A percentile compares a stretch with the other conserved stretches of the same genome.
These are phyloP conservation scores for Trypanosoma lewisi DNA, from an alignment of 208 protist species.

Conservation along the genomic window DNA sequence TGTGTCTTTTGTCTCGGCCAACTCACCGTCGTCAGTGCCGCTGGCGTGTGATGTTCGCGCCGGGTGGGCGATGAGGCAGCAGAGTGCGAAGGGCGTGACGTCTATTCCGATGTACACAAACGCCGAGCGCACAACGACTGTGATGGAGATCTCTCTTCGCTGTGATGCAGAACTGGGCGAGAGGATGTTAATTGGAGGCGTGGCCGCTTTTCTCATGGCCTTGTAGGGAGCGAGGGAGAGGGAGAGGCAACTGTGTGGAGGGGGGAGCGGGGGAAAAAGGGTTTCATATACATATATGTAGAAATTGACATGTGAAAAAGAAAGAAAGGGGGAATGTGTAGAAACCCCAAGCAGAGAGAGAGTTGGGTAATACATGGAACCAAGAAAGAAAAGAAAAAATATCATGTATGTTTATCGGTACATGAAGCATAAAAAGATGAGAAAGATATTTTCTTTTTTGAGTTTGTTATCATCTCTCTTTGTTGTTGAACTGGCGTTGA, in stretches of 20 bases:
- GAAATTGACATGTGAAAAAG: no score
- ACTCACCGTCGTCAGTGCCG: conserved; percentile 61
- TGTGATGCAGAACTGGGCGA: conserved; percentile 33
- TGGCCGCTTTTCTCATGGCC: conserved; percentile 59
- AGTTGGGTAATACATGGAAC: not conserved
- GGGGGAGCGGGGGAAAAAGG: not conserved
- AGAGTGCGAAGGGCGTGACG: conserved; percentile 19
- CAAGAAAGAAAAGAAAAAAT: not conserved
- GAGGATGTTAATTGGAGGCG: conserved; percentile 52
- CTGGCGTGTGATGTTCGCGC: conserved; percentile 49
- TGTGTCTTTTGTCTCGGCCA: conserved; percentile 37
- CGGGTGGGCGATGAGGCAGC: conserved; percentile 48
- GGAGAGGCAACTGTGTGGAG: not conserved
- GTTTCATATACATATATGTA: no score
- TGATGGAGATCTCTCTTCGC: conserved; percentile 55
- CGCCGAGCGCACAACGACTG: conserved; percentile 39
- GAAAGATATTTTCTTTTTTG: no score
- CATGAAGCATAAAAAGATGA: no score
- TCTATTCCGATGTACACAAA: conserved; percentile 77
- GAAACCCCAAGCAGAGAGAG: no score
- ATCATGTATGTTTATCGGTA: not conserved
- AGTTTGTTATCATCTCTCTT: conserved; percentile 9
- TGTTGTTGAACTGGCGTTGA: not conserved
- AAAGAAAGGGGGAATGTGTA: no score
- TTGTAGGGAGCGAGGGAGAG: conserved; percentile 14